Base-by-base conservation (phyloP, 805 yeast genomes). In the Metschnikowia gruessii region DNA sequence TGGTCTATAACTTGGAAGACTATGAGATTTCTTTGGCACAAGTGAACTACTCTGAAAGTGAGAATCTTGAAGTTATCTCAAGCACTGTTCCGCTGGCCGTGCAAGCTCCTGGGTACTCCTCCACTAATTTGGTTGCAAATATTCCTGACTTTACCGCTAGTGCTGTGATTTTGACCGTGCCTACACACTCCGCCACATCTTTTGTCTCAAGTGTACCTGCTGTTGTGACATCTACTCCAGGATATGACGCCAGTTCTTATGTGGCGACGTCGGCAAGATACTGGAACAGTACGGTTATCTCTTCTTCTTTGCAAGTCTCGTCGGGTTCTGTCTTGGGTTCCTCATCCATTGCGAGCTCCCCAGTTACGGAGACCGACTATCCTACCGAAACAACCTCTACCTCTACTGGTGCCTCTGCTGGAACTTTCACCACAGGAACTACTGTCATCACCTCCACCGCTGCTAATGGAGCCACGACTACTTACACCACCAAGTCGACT, bases 1-100 rank as follows among this genome's bases (percentile, higher is more conserved):
- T 80, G 24, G 87, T 82, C 13, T 82, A 76, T 61, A 85, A 85
- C 61, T 63, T 82, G 28, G 28, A 26, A 10, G 28, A 26, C 28
- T 26, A 26, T 26, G 28, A 26, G 28, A 26, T 26, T 26, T 26
- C 28, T 5, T 26, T 26, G 28, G 28, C 28, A 3, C 28, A 26
- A 26, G 28, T 26, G 28, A 5, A 41, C 85, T 54, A 52, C 46
- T 43, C 59, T 6, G 53, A 49, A 17, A 61, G 59, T 10, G 66
- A 65, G 45, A 62, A 77, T 46, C 70, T 81, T 37, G 79, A 79
- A 42, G 69, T 64, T 10, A 72, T 82, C 35, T 50, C 65, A 6
- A 50, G 69, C 5, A 38, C 65, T 12, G 72, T 81, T 38, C 85
- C 86, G 13, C 63, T 71, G 26, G 83, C 83, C 1, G 60, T 62